Conservation (phyloP, 306 rosid genomes). For the Prunus dulcis region DNA sequence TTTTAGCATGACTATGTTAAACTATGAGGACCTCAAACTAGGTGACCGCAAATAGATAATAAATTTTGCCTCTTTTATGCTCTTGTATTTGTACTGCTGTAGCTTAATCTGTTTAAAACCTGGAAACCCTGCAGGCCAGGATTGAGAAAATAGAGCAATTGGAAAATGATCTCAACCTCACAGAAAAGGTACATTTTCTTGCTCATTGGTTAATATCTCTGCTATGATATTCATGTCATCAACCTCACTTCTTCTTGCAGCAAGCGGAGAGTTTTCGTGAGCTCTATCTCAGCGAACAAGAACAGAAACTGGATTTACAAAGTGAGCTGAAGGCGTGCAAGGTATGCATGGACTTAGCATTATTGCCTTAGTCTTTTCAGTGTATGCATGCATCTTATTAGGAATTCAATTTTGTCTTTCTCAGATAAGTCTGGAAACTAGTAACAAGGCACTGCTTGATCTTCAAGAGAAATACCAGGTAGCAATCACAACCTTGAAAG, state of each 20-base stretch:
- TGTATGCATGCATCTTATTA: background rate
- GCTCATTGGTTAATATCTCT: slow-evolving; percentile 4
- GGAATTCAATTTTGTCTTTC: background rate
- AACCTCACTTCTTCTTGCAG: slow-evolving; percentile 44
- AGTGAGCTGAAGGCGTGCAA: slow-evolving; percentile 73
- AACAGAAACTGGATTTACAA: slow-evolving; percentile 67
- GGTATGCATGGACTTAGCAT: slow-evolving; percentile 28
- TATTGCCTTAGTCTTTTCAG: background rate
- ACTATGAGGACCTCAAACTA: too few relatives aligned
- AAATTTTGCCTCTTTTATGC: background rate
- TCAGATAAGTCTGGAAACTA: slow-evolving; percentile 59
- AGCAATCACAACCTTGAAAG: slow-evolving; percentile 58
- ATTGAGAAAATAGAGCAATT: slow-evolving; percentile 77
- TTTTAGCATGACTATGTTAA: background rate
- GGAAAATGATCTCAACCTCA: slow-evolving; percentile 65
- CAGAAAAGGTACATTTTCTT: slow-evolving; percentile 53
- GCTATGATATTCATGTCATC: background rate
- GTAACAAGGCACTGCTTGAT: slow-evolving; percentile 54
- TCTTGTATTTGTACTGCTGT: slow-evolving; percentile 10
- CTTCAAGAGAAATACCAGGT: slow-evolving; percentile 62
- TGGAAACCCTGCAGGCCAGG: slow-evolving; percentile 50
- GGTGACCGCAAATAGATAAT: slow-evolving; percentile 2
- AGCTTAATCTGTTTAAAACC: slow-evolving; percentile 17
- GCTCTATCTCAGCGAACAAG: slow-evolving; percentile 73
- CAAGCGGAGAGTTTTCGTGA: slow-evolving; percentile 68